Base-by-base conservation (phyloP, 768 basidiomycete species). In the Calocybe indica region DNA sequence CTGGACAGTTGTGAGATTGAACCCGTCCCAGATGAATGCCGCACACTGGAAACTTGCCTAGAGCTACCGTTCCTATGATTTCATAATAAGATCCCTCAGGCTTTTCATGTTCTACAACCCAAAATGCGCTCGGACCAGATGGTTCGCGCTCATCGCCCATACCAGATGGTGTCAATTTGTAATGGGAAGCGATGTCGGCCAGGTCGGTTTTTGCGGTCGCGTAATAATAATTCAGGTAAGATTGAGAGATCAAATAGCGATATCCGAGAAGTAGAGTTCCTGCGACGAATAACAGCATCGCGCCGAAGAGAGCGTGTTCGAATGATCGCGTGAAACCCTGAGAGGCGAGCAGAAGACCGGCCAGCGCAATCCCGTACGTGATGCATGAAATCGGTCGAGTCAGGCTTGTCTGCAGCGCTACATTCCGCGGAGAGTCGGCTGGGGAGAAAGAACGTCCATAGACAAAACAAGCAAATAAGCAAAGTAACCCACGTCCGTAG, bases 361-460 rank as follows among this genome's bases (percentile, higher is more conserved):
- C 6, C 8, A 45, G 14, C 6, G 52, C 42, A 28, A 52, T 7
- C 1, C 40, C 13, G 37, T 60, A 62, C 7, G 50, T 45, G 7
- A 50, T 5, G 12, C 50, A 43, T 1, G 58, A 48, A 32, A 37
- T 9, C 1, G 54, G 57, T 31, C 52, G 39, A 4, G 40, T 36
- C 33, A 51, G 39, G 14, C 49, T 30, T 7, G 43, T 49, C 10
- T 51, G 40, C 22, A 58, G 44, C 2, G 51, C 51, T 22, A 43
- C 28, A 3, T 39, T 33, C 35, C 37, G 51, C 5, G 59, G 58
- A 0, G 62, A 58, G n/a, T 49, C 54, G 29, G 47, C 62, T 64
- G 40, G 22, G 2, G 22, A 22, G 22, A 22, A 22, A 22, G 2
- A 22, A 22, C 22, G 22, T 22, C 22, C 22, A 22, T 22, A 22